Evolutionary conservation across 257 asterid species (phyloP).

Genomic region (Datura wrightii): DNA sequence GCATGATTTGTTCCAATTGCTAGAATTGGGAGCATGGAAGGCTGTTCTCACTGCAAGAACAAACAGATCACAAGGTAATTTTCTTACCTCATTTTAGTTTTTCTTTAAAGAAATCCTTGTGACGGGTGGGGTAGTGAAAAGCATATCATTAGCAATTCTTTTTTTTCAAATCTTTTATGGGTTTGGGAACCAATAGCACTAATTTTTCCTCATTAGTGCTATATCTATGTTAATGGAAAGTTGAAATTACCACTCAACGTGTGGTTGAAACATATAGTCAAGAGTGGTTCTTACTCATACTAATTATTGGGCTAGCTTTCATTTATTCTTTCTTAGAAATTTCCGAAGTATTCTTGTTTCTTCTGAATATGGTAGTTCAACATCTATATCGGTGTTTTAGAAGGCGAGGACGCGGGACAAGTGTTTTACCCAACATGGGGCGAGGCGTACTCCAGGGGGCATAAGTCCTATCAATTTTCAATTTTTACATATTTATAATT

Average conservation of each 20-base stretch:
- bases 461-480: background rate
- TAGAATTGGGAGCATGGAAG: constrained; percentile 81
- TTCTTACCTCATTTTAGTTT: constrained; percentile 28
- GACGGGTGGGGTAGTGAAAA: background rate
- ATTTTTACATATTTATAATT: background rate
- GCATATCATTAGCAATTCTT: background rate
- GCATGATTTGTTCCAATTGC: constrained; percentile 36
- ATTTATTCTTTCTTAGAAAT: constrained; percentile 14
- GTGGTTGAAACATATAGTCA: background rate
- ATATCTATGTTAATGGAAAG: background rate
- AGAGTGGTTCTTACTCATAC: background rate
- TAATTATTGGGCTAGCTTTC: constrained; percentile 16
- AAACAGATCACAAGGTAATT: constrained; percentile 81
- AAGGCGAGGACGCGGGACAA: background rate
- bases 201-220: constrained; percentile 13
- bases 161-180: background rate
- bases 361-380: background rate
- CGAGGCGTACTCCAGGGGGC: background rate
- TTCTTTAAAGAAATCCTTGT: background rate
- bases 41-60: constrained; percentile 92
- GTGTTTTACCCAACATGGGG: background rate
- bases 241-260: background rate
- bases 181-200: background rate
- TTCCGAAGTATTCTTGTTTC: background rate
- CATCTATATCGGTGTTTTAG: background rate